Evolutionary conservation across 305 asterid species (phyloP), one percentile per base, ranked within the genome.

Genomic region (Fraxinus floribunda): DNA sequence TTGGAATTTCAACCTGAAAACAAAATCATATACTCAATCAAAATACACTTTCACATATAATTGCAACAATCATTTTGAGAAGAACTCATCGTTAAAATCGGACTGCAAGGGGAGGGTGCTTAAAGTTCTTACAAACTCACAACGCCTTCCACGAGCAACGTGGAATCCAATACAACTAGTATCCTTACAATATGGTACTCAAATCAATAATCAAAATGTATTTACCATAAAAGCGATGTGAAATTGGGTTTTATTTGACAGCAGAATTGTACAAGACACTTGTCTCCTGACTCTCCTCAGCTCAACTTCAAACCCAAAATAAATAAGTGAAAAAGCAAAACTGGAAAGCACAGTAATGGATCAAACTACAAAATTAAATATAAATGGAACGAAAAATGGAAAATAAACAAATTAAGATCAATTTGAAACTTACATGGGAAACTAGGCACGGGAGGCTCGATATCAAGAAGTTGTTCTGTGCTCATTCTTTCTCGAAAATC

Each of bases 201-300:
- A 1, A 74, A 49, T 13, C 36, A 44, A 38, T 34, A 24, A 0
- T 16, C 72, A 18, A 57, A n/a, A 24, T 11, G 74, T 3, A 22
- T 7, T 76, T 66, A 86, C 94, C 92, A 81, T 88, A 79, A 91
- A 91, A 39, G 91, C 94, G 36, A 88, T 83, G 80, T 46, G 81
- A 29, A 83, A 38, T 72, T 68, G 71, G 30, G 91, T 84, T 74
- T 72, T 84, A 75, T 87, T 91, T 20, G 72, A 78, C 84, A 89
- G 79, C 49, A 80, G 85, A 85, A 91, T 52, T 16, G 86, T 80
- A 85, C 86, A 83, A 30, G 88, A 82, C 46, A 84, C 82, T 82
- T 88, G 86, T 82, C 80, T 86, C 86, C 73, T 83, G n/a, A 24
- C 75, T 82, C 82, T 86, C 88, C 79, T 83, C 86, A 83, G 78